Evolutionary conservation across 208 protist genomes (phyloP), one percentile per base, ranked within the genome.

Genomic region (Acanthamoeba castellanii): DNA sequence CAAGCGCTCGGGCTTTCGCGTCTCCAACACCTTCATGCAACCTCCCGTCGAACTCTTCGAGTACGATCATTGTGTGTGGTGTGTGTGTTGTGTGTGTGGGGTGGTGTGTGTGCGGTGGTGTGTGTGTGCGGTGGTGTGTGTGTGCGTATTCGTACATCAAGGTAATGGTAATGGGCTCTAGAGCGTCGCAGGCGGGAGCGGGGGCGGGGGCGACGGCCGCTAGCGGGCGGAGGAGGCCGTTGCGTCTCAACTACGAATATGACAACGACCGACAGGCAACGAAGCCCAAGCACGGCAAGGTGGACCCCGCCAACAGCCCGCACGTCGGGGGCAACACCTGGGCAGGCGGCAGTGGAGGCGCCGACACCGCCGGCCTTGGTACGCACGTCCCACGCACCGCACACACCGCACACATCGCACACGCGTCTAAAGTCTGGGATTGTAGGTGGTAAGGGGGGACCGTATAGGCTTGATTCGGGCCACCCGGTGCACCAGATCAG

Each of bases 311-410:
- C 32, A 97, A 98, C 96, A 97, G 97, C 81, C 98, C 98, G 61
- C 98, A 99, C 96, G 98, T 98, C 93, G 98, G 98, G 25, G 98
- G 98, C 57, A 99, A 99, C 96, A 98, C 97, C 20, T 99, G 97
- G 97, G 98, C 98, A 0, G 98, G 98, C 55, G 98, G 98, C 32
- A 96, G 94, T 8, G 95, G 95, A 27, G 95, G 95, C 20, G 64
- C 89, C 27, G 94, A 96, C 78, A 96, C 95, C 4, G 95, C 95
- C 18, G 95, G 95, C 13, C 61, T 95, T 3, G 85, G 78, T 57
- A 27, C 50, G 78, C 18, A 25, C 55, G 0, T 6, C 13, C 55
- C 55, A 18, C 18, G 18, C 18, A 0, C 27, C 27, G 25, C 16
- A 20, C 68, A 42, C 16, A 37, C 27, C 25, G 13, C 20, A 37